These are phyloP conservation scores for Solanum lycopersicoides DNA, from an alignment of 257 asterid genomes.

Conservation along the genomic window DNA sequence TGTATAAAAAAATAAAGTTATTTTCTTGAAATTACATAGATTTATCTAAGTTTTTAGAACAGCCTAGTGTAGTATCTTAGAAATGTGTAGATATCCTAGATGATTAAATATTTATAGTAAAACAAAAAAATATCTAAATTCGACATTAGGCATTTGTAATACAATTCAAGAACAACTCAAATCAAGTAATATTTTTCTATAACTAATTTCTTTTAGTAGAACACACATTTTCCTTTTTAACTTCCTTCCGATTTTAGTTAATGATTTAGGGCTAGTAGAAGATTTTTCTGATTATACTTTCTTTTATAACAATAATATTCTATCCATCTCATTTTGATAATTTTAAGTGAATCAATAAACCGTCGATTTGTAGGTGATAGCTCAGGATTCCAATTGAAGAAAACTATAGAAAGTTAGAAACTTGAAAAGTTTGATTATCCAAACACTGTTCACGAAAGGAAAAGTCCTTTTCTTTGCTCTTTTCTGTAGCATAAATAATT, in stretches of 20 bases:
- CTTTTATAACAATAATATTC: no score
- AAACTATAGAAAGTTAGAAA: neutral
- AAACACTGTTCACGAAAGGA: neutral
- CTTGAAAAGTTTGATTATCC: neutral
- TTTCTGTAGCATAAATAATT: neutral
- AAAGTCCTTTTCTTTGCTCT: neutral
- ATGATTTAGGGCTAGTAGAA: fast-evolving
- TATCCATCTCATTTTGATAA: neutral
- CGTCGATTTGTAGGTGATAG: neutral
- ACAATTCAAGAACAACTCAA: neutral
- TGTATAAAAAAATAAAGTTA: no score
- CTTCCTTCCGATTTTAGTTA: no score
- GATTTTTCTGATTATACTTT: no score
- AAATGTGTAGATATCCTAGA: neutral
- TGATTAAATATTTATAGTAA: neutral
- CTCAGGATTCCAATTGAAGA: neutral
- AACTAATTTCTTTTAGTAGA: neutral
- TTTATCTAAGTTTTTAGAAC: neutral
- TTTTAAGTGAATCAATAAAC: neutral
- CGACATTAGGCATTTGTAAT: no score
- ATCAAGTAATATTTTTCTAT: no score
- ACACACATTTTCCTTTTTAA: no score
- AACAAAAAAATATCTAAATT: no score
- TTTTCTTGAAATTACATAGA: neutral
- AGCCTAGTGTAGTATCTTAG: neutral